Conservation (phyloP, 768 basidiomycete genomes). For the Kondoa malvinella region DNA sequence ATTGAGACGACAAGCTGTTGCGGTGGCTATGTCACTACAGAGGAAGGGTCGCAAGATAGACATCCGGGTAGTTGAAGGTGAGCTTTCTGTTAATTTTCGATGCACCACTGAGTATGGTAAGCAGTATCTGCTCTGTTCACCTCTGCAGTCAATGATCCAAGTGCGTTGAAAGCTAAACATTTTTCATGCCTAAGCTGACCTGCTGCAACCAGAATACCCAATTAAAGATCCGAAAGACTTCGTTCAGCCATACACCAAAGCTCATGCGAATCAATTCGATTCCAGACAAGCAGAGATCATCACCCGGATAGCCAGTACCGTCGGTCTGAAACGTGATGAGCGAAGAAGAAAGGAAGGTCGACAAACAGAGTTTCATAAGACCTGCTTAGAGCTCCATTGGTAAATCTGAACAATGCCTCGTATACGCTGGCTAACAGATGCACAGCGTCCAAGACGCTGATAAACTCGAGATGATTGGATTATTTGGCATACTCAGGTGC, state of each 20-base stretch:
- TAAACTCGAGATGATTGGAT: conserved; percentile 12
- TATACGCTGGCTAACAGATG: too few species aligned
- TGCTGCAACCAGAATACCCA: neutral
- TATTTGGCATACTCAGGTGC: neutral
- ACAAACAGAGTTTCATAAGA: conserved; percentile 11
- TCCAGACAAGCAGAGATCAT: neutral
- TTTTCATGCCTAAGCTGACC: neutral
- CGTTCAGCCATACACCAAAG: neutral
- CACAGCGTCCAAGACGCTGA: conserved; percentile 21
- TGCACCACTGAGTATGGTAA: neutral
- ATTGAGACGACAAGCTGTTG: neutral
- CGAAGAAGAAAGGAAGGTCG: neutral
- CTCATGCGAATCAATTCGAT: neutral
- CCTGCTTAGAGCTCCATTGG: conserved; percentile 16
- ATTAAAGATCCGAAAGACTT: conserved; percentile 1
- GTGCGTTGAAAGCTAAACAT: neutral
- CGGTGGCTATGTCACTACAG: neutral
- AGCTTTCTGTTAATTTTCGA: neutral
- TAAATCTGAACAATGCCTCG: too few species aligned
- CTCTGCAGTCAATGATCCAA: neutral
- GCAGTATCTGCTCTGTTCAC: neutral
- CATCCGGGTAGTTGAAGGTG: neutral
- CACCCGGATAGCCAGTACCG: neutral
- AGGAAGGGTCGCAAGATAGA: neutral
- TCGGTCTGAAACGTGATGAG: neutral